These are phyloP conservation scores for Umbelopsis ramanniana DNA, from an alignment of 192 early-diverging fungal genomes.

Conservation along the genomic window DNA sequence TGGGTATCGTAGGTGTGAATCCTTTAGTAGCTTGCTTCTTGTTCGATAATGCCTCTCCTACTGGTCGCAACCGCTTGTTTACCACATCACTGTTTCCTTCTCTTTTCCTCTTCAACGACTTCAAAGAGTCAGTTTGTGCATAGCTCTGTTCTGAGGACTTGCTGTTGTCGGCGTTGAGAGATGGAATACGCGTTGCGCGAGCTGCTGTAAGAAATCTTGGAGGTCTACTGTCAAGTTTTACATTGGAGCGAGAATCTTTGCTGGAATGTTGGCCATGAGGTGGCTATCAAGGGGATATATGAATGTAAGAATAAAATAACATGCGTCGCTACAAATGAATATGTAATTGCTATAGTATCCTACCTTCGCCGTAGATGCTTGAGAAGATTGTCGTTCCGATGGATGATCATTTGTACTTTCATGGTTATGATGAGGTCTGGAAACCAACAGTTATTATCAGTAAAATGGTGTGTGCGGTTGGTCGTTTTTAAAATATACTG, in stretches of 20 bases:
- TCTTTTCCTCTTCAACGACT: neutral
- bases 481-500: neutral
- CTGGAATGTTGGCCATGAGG: neutral
- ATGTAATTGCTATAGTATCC: neutral
- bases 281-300: neutral
- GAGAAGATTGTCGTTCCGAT: neutral
- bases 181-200: neutral
- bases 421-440: slow-evolving; percentile 14
- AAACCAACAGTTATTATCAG: neutral
- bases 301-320: neutral
- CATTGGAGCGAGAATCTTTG: neutral
- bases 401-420: neutral
- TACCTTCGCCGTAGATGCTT: neutral
- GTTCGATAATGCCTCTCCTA: neutral
- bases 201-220: slow-evolving; percentile 5
- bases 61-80: neutral
- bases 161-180: neutral
- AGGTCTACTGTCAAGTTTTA: neutral
- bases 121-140: neutral
- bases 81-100: neutral
- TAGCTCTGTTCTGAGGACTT: neutral
- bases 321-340: too few relatives aligned
- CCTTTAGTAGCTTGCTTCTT: neutral
- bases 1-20: slow-evolving; percentile 3
- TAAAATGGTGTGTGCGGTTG: neutral